Evolutionary conservation across 495 filamentous ascomycete genomes (phyloP), one percentile per base, ranked within the genome.

Genomic region (Daldinia bambusicola): DNA sequence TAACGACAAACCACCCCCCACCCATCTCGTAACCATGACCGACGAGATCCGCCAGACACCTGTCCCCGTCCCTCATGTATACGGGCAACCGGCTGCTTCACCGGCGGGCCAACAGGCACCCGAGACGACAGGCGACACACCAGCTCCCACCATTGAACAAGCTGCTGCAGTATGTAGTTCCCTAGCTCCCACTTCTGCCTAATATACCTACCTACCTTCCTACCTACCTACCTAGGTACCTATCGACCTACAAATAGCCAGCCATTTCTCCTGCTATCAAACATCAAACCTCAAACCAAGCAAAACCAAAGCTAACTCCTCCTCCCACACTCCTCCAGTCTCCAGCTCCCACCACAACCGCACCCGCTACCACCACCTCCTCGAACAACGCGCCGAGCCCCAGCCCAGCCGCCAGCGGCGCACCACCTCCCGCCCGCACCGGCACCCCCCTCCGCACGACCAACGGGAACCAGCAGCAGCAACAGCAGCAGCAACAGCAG

Each of bases 361-460:
- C 63, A 18, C 36, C 52, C 34, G 26, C 52, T 37, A 43, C 50
- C 31, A 56, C 56, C 55, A 34, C 62, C 70, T 48, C 62, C 77
- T 55, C 55, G 62, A 69, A 64, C 41, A 74, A 61, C 26, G 78
- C 77, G 9, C 74, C 76, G 14, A 79, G 80, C 31, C 81, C 76
- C n/a, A 79, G 80, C 34, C 81, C 84, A 14, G 79, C 83, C 26
- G 68, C 81, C 37, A 41, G 13, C 61, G 52, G 13, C 61, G 16
- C 5, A 30, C 72, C 80, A 6, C 76, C 84, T 18, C 73, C 84
- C 5, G 76, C 81, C 6, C 78, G 79, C 53, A 83, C 81, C 5
- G 76, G 77, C 41, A 82, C 79, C 10, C 78, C 79, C 4, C 74
- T 74, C 55, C 76, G 78, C 72, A 76, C 64, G 34, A 55, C 57